Evolutionary conservation across 768 basidiomycete species (phyloP).

Genomic region (Pleurotus tuber-regium): DNA sequence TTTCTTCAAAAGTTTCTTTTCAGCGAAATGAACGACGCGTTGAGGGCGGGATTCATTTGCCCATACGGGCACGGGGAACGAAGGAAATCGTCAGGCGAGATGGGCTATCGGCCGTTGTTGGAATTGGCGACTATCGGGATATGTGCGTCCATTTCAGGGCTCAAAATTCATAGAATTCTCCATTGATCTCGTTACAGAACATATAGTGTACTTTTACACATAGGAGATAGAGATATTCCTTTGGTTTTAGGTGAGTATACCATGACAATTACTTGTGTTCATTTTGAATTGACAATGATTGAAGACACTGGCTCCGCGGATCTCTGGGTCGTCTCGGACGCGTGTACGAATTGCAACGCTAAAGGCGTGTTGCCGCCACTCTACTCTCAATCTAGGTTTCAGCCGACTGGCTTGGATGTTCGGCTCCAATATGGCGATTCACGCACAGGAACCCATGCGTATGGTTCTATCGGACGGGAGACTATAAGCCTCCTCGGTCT

Average conservation of each 20-base stretch:
- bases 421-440: constrained; percentile 70
- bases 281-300: neutral
- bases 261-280: no score
- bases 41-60: constrained; percentile 4
- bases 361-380: constrained; percentile 30
- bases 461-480: constrained; percentile 62
- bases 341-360: constrained; percentile 44
- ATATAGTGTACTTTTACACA: constrained; percentile 58
- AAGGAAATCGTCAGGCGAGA: constrained; percentile 1
- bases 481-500: constrained; percentile 53
- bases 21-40: neutral
- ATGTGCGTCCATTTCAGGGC: constrained; percentile 2
- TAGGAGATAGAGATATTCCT: constrained; percentile 51
- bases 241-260: constrained; percentile 55
- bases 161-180: neutral
- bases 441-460: constrained; percentile 62
- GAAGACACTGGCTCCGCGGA: constrained; percentile 79
- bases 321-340: constrained; percentile 66
- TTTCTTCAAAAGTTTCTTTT: neutral
- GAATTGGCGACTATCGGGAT: constrained; percentile 10
- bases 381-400: constrained; percentile 52
- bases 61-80: neutral
- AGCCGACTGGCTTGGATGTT: constrained; percentile 43
- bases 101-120: neutral
- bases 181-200: constrained; percentile 35